These are phyloP conservation scores for Aspergillus sojae DNA, from an alignment of 2,329 filamentous ascomycete genomes.

Conservation along the genomic window DNA sequence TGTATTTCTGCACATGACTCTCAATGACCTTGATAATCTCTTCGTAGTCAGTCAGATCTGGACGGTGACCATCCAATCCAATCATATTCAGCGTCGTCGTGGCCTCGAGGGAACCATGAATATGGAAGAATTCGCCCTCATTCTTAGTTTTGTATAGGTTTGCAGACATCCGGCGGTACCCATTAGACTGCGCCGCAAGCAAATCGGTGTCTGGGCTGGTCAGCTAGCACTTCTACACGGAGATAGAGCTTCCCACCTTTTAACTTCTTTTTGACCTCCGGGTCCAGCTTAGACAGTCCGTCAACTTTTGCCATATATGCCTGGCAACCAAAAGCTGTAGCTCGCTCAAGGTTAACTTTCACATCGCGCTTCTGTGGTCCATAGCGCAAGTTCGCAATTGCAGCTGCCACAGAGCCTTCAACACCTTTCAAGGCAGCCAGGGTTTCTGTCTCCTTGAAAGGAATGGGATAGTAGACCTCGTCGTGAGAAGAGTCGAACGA, in stretches of 20 bases:
- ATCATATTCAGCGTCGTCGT: constrained; percentile 71
- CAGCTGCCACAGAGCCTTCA: constrained; percentile 62
- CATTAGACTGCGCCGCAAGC: constrained; percentile 68
- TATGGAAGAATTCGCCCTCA: constrained; percentile 71
- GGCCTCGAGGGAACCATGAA: constrained; percentile 74
- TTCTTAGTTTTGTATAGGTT: constrained; percentile 71
- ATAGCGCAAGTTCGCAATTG: constrained; percentile 59
- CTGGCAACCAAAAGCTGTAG: constrained; percentile 45
- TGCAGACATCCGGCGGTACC: constrained; percentile 72
- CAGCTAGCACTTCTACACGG: neutral
- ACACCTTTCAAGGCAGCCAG: constrained; percentile 61
- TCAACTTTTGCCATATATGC: constrained; percentile 47
- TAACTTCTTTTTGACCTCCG: constrained; percentile 40
- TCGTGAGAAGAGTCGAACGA: constrained; percentile 41
- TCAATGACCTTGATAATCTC: constrained; percentile 64
- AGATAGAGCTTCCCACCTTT: constrained; percentile 32
- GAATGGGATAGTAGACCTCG: constrained; percentile 46
- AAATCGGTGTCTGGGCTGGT: constrained; percentile 67
- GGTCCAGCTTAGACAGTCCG: constrained; percentile 42
- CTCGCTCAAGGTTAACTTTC: constrained; percentile 40
- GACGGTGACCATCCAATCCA: constrained; percentile 63
- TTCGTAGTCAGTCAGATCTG: constrained; percentile 63
- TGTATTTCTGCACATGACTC: constrained; percentile 58
- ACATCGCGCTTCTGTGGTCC: constrained; percentile 45
- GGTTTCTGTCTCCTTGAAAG: constrained; percentile 57